These are phyloP conservation scores for Flaveria brownii DNA, from an alignment of 129 eudicot genomes.

Conservation along the genomic window DNA sequence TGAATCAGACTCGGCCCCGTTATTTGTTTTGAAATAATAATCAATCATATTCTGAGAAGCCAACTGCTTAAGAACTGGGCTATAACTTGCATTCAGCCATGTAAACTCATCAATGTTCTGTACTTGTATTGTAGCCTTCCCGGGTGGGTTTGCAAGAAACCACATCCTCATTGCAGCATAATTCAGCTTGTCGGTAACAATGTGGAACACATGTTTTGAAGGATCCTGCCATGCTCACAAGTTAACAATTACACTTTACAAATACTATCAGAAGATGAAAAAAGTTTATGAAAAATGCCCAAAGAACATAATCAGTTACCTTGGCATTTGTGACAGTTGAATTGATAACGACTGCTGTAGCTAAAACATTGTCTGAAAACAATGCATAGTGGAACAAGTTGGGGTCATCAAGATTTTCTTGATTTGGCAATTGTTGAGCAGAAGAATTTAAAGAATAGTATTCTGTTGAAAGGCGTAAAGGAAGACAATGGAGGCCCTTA, in stretches of 20 bases:
- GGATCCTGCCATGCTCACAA: slow-evolving; percentile 51
- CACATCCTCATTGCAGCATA: slow-evolving; percentile 96
- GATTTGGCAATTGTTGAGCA: too few species aligned
- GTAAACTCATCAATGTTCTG: slow-evolving; percentile 81
- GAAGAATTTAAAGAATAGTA: too few species aligned
- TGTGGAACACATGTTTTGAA: slow-evolving; percentile 20
- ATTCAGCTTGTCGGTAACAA: slow-evolving; percentile 37
- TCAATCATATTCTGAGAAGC: slow-evolving; percentile 70
- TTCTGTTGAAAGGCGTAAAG: too few species aligned
- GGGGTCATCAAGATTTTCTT: too few species aligned
- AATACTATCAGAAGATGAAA: not conserved
- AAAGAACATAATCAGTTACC: too few species aligned
- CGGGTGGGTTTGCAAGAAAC: slow-evolving; percentile 76
- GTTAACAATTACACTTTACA: not conserved
- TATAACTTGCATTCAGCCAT: slow-evolving; percentile 87
- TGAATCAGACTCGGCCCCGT: slow-evolving; percentile 58
- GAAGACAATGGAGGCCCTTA: too few species aligned
- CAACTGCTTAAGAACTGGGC: slow-evolving; percentile 79
- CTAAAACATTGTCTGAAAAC: too few species aligned
- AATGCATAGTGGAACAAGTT: too few species aligned
- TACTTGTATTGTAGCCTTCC: slow-evolving; percentile 68
- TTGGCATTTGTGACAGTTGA: too few species aligned
- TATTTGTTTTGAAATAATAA: slow-evolving; percentile 67
- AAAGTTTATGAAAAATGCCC: too few species aligned
- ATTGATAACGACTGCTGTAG: too few species aligned